These are phyloP conservation scores for Pugionium cornutum DNA, from an alignment of 345 rosid species.

Conservation along the genomic window DNA sequence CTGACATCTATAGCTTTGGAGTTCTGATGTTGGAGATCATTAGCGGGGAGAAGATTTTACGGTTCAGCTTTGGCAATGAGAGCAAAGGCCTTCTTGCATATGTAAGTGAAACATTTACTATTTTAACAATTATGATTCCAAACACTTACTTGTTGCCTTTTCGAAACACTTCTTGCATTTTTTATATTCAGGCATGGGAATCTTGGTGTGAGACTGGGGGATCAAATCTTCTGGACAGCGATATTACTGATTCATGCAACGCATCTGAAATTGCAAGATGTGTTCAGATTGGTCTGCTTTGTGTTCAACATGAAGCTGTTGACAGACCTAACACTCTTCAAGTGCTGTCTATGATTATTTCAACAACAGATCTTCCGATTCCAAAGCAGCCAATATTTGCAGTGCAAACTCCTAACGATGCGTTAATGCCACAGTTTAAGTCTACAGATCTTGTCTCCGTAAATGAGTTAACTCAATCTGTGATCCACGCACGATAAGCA, in stretches of 20 bases:
- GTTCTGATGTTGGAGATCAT: slow-evolving; percentile 66
- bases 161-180: slow-evolving; percentile 15
- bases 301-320: slow-evolving; percentile 27
- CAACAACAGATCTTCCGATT: slow-evolving; percentile 15
- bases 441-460: too few species aligned
- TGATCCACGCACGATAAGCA: too few species aligned
- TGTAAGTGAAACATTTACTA: slow-evolving; percentile 17
- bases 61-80: slow-evolving; percentile 34
- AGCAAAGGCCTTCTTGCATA: slow-evolving; percentile 36
- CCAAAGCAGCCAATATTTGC: slow-evolving; percentile 38
- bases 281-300: slow-evolving; percentile 40
- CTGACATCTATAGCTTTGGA: slow-evolving; percentile 69
- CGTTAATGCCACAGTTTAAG: too few species aligned
- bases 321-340: slow-evolving; percentile 36
- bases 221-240: slow-evolving; percentile 31
- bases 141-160: too few species aligned
- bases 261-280: slow-evolving; percentile 35
- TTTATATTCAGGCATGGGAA: slow-evolving; percentile 34
- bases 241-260: slow-evolving; percentile 5
- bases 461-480: slow-evolving; percentile 35
- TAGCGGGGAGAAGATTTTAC: slow-evolving; percentile 48
- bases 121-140: too few species aligned
- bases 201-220: slow-evolving; percentile 34
- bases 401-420: slow-evolving; percentile 24
- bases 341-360: slow-evolving; percentile 34